Conservation (phyloP, 306 rosid genomes). For the Trichosanthes cucumerina region DNA sequence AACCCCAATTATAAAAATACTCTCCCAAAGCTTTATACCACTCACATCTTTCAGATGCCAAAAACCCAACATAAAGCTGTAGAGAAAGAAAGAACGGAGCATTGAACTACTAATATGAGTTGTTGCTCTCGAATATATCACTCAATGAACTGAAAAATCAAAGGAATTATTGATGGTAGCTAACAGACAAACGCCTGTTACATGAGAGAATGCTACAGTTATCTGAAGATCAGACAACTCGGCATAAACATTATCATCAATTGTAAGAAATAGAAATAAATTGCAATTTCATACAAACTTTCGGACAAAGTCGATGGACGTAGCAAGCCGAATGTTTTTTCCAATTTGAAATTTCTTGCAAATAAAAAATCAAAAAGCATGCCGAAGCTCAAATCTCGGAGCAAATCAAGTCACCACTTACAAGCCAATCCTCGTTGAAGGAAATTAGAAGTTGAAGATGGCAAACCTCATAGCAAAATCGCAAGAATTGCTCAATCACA, state of each 20-base stretch:
- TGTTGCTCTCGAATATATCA: neutral
- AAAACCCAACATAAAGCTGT: too few species aligned
- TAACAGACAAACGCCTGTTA: neutral
- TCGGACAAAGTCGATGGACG: neutral
- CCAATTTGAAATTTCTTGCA: neutral
- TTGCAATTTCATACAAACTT: neutral
- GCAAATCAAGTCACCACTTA: neutral
- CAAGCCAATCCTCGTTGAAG: neutral
- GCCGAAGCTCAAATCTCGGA: neutral
- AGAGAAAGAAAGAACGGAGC: neutral
- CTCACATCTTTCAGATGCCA: too few species aligned
- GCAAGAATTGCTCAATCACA: neutral
- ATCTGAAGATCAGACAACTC: neutral
- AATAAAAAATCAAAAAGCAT: neutral
- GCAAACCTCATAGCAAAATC: neutral
- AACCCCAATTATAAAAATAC: too few species aligned
- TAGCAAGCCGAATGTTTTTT: neutral
- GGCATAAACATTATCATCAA: neutral
- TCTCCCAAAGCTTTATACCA: too few species aligned
- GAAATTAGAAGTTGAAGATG: neutral
- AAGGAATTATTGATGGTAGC: neutral
- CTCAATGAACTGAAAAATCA: neutral
- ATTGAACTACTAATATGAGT: neutral
- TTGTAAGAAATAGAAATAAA: neutral
- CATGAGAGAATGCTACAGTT: neutral